Percentiles rank a stretch among this genome's conserved stretches.
Evolutionary conservation across 139 green algal genomes (phyloP).

Genomic region (Closterium sp.): DNA sequence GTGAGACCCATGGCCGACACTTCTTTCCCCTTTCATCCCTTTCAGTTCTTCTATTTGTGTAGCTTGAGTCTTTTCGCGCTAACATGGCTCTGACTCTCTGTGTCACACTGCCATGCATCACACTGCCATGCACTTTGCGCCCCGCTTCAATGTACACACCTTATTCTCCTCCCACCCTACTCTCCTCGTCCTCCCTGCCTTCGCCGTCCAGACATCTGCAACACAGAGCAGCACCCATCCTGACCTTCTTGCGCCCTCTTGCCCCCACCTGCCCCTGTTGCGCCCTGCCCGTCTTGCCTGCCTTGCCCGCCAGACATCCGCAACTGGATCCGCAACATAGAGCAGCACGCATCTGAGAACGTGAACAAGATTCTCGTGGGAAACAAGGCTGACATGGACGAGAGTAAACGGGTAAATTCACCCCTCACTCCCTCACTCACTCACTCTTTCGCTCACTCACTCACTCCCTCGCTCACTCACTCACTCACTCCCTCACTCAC

Average conservation of each 20-base stretch:
- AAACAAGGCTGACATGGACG: constrained; percentile 94
- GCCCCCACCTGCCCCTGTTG: too few species aligned
- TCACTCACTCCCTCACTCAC: neutral
- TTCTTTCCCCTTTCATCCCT: neutral
- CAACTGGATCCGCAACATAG: constrained; percentile 98
- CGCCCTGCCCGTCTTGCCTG: too few species aligned
- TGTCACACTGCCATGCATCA: neutral
- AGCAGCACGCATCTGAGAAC: constrained; percentile 88
- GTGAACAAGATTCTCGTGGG: constrained; percentile 88
- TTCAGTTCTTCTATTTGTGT: neutral
- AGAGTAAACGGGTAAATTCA: constrained; percentile 66
- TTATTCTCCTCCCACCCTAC: too few species aligned
- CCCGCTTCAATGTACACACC: too few species aligned
- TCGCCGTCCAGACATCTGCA: too few species aligned
- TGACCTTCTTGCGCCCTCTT: too few species aligned
- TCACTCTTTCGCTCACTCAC: neutral
- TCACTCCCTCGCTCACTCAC: neutral
- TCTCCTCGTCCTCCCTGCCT: too few species aligned
- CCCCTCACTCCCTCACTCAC: neutral
- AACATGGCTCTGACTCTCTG: too few species aligned
- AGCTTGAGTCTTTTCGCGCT: too few species aligned
- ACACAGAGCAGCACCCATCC: too few species aligned
- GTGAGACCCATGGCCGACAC: neutral
- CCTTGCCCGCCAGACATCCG: constrained; percentile 86
- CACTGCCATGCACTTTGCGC: too few species aligned